phyloP scores from a whole-genome alignment of 805 yeast species.

The Yarrowia sp. region DNA sequence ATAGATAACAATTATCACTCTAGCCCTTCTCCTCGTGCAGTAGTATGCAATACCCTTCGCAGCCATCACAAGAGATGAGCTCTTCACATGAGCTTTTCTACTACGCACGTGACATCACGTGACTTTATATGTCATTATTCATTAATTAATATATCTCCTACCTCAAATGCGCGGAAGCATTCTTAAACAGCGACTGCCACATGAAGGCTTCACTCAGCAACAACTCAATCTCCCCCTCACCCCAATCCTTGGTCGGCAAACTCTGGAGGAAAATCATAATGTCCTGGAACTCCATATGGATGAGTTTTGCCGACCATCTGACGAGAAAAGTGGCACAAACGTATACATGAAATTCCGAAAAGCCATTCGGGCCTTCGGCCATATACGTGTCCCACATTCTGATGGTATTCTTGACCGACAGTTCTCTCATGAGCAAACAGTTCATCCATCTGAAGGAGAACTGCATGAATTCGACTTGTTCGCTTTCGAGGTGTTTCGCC shows the following conservation, averaged over 20 bases:
- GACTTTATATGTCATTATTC: neutral
- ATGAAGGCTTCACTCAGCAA: conserved; percentile 92
- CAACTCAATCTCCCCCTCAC: conserved; percentile 84
- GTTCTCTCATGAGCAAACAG: conserved; percentile 91
- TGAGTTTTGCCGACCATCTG: conserved; percentile 75
- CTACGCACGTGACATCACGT: too few relatives aligned
- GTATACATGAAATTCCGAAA: conserved; percentile 89
- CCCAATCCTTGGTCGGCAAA: conserved; percentile 84
- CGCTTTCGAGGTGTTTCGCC: conserved; percentile 68
- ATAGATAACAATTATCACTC: too few relatives aligned
- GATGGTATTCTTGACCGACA: conserved; percentile 70
- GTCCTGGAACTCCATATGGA: conserved; percentile 90
- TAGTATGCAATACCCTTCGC: neutral
- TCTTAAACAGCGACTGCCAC: conserved; percentile 91
- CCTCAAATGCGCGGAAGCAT: conserved; percentile 83
- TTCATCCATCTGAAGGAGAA: conserved; percentile 99
- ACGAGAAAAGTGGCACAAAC: conserved; percentile 96
- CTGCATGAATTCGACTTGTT: conserved; percentile 91
- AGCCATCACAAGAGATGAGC: too few relatives aligned
- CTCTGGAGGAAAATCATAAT: conserved; percentile 87
- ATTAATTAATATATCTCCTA: conserved; percentile 18
- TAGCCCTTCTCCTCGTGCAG: too few relatives aligned
- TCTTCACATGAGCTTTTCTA: neutral
- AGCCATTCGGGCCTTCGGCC: conserved; percentile 58
- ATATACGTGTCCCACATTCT: conserved; percentile 98